A percentile compares a stretch with the other conserved stretches of the same genome.
These are phyloP conservation scores for Pyrenochaeta sp. DNA, from an alignment of 2,329 filamentous ascomycete species.

Conservation along the genomic window DNA sequence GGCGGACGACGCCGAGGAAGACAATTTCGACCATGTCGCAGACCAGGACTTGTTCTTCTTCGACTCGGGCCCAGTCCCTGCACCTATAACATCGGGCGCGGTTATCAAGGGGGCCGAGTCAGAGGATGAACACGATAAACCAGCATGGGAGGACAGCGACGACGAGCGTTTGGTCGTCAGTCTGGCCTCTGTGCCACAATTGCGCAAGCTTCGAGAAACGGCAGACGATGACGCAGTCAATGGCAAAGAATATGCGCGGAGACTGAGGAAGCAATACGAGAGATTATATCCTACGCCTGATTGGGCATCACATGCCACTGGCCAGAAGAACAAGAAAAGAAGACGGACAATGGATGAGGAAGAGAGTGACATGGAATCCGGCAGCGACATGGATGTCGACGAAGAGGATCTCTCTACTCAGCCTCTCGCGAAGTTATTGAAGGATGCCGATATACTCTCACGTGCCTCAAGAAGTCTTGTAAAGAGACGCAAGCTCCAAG, in stretches of 20 bases:
- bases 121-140: conserved; percentile 51
- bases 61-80: conserved; percentile 67
- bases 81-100: conserved; percentile 50
- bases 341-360: conserved; percentile 52
- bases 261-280: conserved; percentile 80
- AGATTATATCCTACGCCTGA: conserved; percentile 67
- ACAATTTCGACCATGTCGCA: conserved; percentile 68
- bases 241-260: conserved; percentile 82
- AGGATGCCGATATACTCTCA: conserved; percentile 73
- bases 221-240: conserved; percentile 86
- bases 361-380: conserved; percentile 57
- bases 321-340: conserved; percentile 55
- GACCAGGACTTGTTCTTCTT: conserved; percentile 88
- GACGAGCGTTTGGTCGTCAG: conserved; percentile 89
- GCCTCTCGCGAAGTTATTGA: conserved; percentile 81
- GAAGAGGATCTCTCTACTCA: conserved; percentile 66
- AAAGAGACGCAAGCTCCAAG: conserved; percentile 76
- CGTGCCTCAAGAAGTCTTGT: conserved; percentile 54
- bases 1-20: conserved; percentile 56
- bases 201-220: conserved; percentile 82
- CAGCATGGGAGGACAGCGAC: conserved; percentile 93
- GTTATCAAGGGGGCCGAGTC: conserved; percentile 50
- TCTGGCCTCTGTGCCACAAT: conserved; percentile 73
- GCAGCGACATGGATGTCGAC: conserved; percentile 62
- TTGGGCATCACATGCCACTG: conserved; percentile 62